A percentile compares a stretch with the other conserved stretches of the same genome.
Evolutionary conservation across 345 rosid genomes (phyloP).

Genomic region (Citrus trifoliata): DNA sequence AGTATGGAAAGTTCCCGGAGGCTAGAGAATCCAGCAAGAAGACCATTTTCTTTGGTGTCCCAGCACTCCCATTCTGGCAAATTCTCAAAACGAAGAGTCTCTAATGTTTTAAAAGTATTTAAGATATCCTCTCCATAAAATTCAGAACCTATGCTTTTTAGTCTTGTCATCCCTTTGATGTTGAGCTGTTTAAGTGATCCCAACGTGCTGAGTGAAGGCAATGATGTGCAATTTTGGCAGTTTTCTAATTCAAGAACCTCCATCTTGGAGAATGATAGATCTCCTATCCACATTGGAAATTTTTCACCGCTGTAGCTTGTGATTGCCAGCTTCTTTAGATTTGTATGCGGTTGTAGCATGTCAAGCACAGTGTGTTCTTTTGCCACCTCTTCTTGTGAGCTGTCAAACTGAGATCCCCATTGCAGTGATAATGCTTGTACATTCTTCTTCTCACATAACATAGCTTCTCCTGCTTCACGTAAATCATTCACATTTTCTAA

Average conservation of each 20-base stretch:
- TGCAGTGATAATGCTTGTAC: not conserved
- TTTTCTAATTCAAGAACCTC: not conserved
- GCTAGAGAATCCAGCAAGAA: not conserved
- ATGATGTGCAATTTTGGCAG: not conserved
- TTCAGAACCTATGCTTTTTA: not conserved
- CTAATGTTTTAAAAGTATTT: not conserved
- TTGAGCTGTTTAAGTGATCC: not conserved
- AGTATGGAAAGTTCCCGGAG: not conserved
- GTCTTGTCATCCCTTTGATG: not conserved
- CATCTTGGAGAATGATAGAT: not conserved
- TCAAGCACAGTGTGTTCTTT: not conserved
- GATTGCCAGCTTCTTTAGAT: not conserved
- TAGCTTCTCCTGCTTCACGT: not conserved
- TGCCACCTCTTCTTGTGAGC: not conserved
- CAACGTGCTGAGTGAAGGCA: not conserved
- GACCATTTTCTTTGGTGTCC: not conserved
- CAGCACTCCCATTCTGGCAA: not conserved
- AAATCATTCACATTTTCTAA: not conserved
- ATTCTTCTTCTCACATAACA: not conserved
- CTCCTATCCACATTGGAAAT: not conserved
- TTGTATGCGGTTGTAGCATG: not conserved
- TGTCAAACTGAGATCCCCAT: not conserved
- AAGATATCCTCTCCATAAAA: not conserved
- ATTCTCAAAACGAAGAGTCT: not conserved
- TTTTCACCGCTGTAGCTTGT: not conserved